Evolutionary conservation across 345 rosid species (phyloP), one percentile per base, ranked within the genome.

Genomic region (Garcia nutans): DNA sequence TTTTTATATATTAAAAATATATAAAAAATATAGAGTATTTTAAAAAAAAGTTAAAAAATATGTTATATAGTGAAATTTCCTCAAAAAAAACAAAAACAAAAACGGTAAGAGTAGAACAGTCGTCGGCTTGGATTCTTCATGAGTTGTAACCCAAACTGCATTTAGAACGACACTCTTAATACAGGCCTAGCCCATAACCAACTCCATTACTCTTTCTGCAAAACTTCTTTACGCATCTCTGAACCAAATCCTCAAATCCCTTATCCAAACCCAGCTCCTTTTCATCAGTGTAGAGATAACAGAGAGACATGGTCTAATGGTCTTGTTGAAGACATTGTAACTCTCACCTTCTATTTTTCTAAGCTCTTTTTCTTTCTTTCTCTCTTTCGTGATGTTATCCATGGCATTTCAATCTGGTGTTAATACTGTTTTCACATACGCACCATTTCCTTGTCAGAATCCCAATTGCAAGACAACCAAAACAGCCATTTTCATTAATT

Each of bases 381-480:
- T 28, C 28, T 13, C 77, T 1, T 22, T 20, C 3, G 72, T 73
- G 79, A 86, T 89, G 88, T 81, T 85, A 49, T 76, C 89, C 76
- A 82, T 85, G 83, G 84, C 88, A 42, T 71, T 82, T 45, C 90
- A 85, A 42, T 79, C 79, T 56, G 42, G 77, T 50, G 20, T 76
- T 11, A 68, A 45, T 24, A 22, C 52, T 71, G 62, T 79, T 71
- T 81, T 87, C 68, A 70, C 81, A 31, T 63, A 31, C 33, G 58
- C 74, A 20, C 73, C 79, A 37, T 63, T 85, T 54, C 79, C 82
- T 37, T 44, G 37, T 52, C 79, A 72, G 23, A 81, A 71, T 33
- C 69, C 82, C 47, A 55, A 33, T 54, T 45, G 57, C 22, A 79
- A 66, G 49, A 31, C 80, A 10, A 56, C 41, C 65, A 83, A 68